Conservation (phyloP, 805 yeast species). For the Cephaloascus albidus region DNA sequence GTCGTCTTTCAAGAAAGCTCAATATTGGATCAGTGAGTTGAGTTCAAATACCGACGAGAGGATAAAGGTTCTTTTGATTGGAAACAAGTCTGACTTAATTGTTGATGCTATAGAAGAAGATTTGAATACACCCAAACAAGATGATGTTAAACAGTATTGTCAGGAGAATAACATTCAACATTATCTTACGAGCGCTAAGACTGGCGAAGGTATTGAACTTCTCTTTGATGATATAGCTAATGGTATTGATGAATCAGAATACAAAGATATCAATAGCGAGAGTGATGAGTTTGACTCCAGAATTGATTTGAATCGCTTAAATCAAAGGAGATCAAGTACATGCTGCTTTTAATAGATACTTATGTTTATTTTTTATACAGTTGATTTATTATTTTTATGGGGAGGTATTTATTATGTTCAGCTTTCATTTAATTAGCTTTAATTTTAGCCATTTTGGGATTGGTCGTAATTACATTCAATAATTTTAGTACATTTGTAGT, state of each 20-base stretch:
- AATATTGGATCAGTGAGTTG: slow-evolving; percentile 86
- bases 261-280: background rate
- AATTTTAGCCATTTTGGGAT: too few relatives aligned
- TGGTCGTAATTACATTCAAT: too few relatives aligned
- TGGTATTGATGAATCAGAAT: slow-evolving; percentile 13
- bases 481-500: too few relatives aligned
- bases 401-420: too few relatives aligned
- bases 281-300: background rate
- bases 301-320: background rate
- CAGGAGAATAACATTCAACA: slow-evolving; percentile 9
- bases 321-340: background rate
- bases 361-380: too few relatives aligned
- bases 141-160: slow-evolving; percentile 11
- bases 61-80: slow-evolving; percentile 47
- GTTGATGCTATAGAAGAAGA: slow-evolving; percentile 5
- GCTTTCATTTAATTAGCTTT: too few relatives aligned
- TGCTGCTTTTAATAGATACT: too few relatives aligned
- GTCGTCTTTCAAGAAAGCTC: slow-evolving; percentile 55
- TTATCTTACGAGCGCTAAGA: slow-evolving; percentile 57
- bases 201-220: slow-evolving; percentile 48
- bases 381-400: too few relatives aligned
- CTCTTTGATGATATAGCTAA: slow-evolving; percentile 22
- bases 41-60: slow-evolving; percentile 11
- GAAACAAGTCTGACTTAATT: slow-evolving; percentile 72
- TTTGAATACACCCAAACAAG: slow-evolving; percentile 7